A percentile compares a stretch with the other conserved stretches of the same genome.
phyloP scores from a whole-genome alignment of 805 yeast species.

The Debaryomyces castellii region DNA sequence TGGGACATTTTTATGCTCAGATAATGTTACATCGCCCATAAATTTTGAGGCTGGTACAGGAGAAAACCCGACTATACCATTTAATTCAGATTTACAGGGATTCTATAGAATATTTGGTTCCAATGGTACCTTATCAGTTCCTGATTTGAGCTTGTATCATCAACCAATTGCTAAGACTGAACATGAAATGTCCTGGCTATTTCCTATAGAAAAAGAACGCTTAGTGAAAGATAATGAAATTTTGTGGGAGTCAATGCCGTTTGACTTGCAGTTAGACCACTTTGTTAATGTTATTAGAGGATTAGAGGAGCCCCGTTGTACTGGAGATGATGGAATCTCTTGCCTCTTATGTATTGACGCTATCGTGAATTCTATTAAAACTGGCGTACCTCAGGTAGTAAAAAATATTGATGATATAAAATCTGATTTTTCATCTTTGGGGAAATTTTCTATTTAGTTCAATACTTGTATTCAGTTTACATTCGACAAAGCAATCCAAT shows the following conservation, averaged over 20 bases:
- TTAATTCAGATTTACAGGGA: conserved; percentile 27
- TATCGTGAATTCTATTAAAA: conserved; percentile 29
- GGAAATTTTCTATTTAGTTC: background rate
- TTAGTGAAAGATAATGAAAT: conserved; percentile 13
- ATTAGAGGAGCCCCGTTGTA: conserved; percentile 27
- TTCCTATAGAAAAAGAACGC: conserved; percentile 15
- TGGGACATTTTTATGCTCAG: conserved; percentile 38
- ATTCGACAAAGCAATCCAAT: no score
- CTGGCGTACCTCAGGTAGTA: conserved; percentile 33
- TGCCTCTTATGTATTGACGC: conserved; percentile 38
- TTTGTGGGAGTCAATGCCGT: conserved; percentile 21
- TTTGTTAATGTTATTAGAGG: conserved; percentile 35
- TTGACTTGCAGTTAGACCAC: conserved; percentile 37
- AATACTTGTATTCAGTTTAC: no score
- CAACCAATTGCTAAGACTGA: conserved; percentile 13
- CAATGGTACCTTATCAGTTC: conserved; percentile 36
- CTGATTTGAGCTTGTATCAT: conserved; percentile 34
- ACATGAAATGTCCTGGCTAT: conserved; percentile 20
- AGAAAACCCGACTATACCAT: conserved; percentile 37
- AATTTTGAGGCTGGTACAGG: conserved; percentile 40
- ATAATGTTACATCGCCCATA: conserved; percentile 36
- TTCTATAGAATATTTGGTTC: conserved; percentile 38
- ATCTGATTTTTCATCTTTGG: conserved; percentile 17
- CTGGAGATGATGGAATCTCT: conserved; percentile 37
- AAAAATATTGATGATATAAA: conserved; percentile 19